phyloP scores from a whole-genome alignment of 768 basidiomycete genomes.

The Russula dissimulans region DNA sequence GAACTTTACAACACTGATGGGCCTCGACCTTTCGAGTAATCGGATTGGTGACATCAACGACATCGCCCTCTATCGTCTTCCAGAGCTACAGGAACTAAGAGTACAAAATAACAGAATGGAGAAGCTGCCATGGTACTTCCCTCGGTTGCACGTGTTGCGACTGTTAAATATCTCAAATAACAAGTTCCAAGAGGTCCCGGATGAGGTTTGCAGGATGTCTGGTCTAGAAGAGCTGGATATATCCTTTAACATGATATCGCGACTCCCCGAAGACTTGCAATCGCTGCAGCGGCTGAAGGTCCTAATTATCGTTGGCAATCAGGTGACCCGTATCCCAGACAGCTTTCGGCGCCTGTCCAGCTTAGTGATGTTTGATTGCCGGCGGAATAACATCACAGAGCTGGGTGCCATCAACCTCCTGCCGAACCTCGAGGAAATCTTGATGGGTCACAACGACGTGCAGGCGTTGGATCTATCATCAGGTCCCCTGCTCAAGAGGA shows the following conservation, averaged over 20 bases:
- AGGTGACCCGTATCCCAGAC: constrained; percentile 60
- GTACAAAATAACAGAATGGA: constrained; percentile 91
- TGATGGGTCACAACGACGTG: constrained; percentile 76
- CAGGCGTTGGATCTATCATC: constrained; percentile 73
- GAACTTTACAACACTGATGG: constrained; percentile 60
- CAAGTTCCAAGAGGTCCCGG: constrained; percentile 71
- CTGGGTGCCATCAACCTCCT: constrained; percentile 59
- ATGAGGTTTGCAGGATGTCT: constrained; percentile 61
- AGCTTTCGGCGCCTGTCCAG: constrained; percentile 46
- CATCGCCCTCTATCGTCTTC: constrained; percentile 70
- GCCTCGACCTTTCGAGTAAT: constrained; percentile 87
- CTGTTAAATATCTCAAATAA: constrained; percentile 94
- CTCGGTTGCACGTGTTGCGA: constrained; percentile 57
- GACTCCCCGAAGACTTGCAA: constrained; percentile 75
- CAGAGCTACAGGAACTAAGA: constrained; percentile 55
- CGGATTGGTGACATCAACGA: constrained; percentile 84
- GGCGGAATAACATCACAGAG: constrained; percentile 77
- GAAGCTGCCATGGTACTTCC: constrained; percentile 78
- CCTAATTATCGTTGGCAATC: constrained; percentile 81
- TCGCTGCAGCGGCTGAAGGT: constrained; percentile 56
- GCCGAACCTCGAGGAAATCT: constrained; percentile 56
- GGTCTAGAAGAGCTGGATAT: constrained; percentile 81
- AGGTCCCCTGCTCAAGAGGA: constrained; percentile 50
- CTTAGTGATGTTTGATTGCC: constrained; percentile 69
- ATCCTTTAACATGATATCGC: constrained; percentile 85